Percentiles rank a stretch among this genome's conserved stretches.
These are phyloP conservation scores for Mortierella hygrophila DNA, from an alignment of 192 early-diverging fungal species.

Conservation along the genomic window DNA sequence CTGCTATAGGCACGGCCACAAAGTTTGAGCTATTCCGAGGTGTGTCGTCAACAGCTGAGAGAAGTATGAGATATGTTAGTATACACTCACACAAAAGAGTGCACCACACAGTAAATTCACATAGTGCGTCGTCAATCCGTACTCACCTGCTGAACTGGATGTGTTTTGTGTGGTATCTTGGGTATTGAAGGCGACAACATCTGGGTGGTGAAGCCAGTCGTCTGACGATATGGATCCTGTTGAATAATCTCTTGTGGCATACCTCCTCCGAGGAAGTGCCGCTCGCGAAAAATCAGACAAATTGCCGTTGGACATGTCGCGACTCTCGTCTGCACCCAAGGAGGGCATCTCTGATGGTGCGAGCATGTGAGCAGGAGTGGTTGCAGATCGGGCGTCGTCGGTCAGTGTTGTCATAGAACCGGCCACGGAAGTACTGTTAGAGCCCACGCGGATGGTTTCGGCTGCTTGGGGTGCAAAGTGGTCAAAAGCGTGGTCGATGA, in stretches of 20 bases:
- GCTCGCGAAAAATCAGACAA: slow-evolving; percentile 5
- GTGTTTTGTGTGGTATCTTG: not conserved
- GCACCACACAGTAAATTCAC: not conserved
- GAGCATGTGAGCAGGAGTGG: not conserved
- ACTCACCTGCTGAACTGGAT: not conserved
- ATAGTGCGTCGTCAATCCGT: not conserved
- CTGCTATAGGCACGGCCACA: not conserved
- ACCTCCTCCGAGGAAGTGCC: slow-evolving; percentile 33
- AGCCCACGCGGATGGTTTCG: not conserved
- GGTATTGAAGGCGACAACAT: slow-evolving; percentile 19
- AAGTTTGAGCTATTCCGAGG: not conserved
- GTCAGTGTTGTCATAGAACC: not conserved
- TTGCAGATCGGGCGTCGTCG: slow-evolving; percentile 1
- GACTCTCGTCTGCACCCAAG: not conserved
- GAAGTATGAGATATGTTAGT: not conserved
- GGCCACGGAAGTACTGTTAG: not conserved
- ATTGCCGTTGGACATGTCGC: not conserved
- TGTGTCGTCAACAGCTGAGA: not conserved
- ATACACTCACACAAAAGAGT: not conserved
- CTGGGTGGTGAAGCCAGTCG: slow-evolving; percentile 47
- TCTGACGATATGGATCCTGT: slow-evolving; percentile 35
- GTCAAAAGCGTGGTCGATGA: slow-evolving; percentile 4
- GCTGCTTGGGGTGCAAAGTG: not conserved
- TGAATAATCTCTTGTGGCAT: slow-evolving; percentile 48
- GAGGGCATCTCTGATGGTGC: not conserved